Evolutionary conservation across 2,329 filamentous ascomycete species (phyloP).

Genomic region (Phialophora tarda): DNA sequence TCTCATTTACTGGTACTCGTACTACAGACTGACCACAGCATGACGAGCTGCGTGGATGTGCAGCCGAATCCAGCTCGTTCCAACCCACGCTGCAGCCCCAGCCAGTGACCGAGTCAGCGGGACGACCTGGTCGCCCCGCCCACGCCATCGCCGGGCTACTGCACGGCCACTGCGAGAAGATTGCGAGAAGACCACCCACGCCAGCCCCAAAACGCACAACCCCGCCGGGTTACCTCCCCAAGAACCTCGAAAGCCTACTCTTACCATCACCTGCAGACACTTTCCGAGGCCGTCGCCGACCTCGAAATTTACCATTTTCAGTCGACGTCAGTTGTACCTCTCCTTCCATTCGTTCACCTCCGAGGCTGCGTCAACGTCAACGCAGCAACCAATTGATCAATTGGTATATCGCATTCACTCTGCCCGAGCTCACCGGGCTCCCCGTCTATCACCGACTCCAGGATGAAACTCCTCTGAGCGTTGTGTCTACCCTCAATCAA

Average conservation of each 20-base stretch:
- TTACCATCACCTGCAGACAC: constrained; percentile 6
- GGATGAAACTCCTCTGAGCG: constrained; percentile 31
- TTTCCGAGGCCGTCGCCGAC: constrained; percentile 22
- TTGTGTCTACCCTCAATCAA: constrained; percentile 23
- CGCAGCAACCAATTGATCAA: not conserved
- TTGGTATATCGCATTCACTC: constrained; percentile 3
- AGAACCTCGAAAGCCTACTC: constrained; percentile 4
- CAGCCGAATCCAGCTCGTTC: constrained; percentile 19
- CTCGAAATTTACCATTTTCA: constrained; percentile 28
- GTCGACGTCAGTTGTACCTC: constrained; percentile 5
- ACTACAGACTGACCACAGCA: not conserved
- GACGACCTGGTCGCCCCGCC: constrained; percentile 13
- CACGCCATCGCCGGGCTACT: constrained; percentile 27
- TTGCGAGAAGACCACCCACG: constrained; percentile 24
- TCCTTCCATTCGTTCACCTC: constrained; percentile 25
- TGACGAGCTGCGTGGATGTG: not conserved
- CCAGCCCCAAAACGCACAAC: constrained; percentile 27
- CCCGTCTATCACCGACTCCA: constrained; percentile 7
- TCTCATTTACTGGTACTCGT: not conserved
- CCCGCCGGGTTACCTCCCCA: constrained; percentile 20
- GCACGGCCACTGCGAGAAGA: constrained; percentile 23
- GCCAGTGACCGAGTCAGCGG: constrained; percentile 2
- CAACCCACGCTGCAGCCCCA: constrained; percentile 8
- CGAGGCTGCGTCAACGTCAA: constrained; percentile 25
- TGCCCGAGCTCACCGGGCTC: constrained; percentile 6